Evolutionary conservation across 305 asterid genomes (phyloP).

Genomic region (Withania somnifera): DNA sequence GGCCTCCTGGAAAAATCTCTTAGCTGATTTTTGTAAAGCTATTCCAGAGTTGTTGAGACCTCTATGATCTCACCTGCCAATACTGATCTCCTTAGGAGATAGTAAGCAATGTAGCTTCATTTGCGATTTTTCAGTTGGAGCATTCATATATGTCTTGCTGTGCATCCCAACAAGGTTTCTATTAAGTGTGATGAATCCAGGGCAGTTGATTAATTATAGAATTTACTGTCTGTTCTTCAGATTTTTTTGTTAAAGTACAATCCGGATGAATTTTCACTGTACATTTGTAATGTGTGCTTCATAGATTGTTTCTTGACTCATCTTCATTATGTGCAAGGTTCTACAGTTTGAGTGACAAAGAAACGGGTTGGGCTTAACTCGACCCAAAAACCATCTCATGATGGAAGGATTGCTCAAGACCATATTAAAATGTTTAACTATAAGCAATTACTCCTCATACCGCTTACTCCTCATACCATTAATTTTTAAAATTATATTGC

Average conservation of each 20-base stretch:
- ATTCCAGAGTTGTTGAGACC: not conserved
- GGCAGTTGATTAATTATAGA: not conserved
- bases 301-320: not conserved
- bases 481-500: too few species aligned
- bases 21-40: conserved; percentile 6
- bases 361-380: not conserved
- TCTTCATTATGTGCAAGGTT: not conserved
- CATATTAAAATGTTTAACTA: too few species aligned
- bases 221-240: not conserved
- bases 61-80: not conserved
- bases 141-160: not conserved
- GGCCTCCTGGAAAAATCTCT: not conserved
- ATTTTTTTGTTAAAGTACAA: not conserved
- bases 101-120: not conserved
- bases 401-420: not conserved
- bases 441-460: too few species aligned
- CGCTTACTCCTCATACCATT: too few species aligned
- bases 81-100: not conserved
- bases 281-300: not conserved
- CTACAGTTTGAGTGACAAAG: not conserved
- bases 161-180: not conserved
- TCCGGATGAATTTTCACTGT: not conserved
- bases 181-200: not conserved
- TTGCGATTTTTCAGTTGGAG: not conserved
- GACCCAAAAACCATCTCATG: not conserved